Evolutionary conservation across 148 eudicot genomes (phyloP).

Genomic region (Camellia japonica): DNA sequence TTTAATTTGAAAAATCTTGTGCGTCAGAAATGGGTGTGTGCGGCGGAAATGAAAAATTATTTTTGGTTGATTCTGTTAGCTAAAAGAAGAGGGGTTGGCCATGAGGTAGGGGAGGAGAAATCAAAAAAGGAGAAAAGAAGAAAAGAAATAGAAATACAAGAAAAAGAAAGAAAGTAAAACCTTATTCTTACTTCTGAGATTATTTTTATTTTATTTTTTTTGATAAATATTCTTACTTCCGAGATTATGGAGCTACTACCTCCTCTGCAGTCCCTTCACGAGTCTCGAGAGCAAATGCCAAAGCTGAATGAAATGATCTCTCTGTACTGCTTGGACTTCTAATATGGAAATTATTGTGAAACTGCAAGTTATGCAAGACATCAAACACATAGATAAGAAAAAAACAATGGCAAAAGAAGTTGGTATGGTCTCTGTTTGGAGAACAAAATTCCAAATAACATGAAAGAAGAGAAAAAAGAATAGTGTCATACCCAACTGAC

Average conservation of each 20-base stretch:
- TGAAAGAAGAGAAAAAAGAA: conserved; percentile 2
- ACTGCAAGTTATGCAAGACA: conserved; percentile 39
- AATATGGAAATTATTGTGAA: conserved; percentile 61
- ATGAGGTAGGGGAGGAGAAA: too few relatives aligned
- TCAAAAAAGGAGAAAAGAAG: too few relatives aligned
- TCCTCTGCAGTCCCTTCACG: conserved; percentile 90
- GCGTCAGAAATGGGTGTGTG: too few relatives aligned
- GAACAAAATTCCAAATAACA: neutral
- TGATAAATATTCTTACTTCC: too few relatives aligned
- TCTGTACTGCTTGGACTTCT: conserved; percentile 44
- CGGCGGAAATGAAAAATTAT: too few relatives aligned
- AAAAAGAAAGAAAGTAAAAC: too few relatives aligned
- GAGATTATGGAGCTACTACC: conserved; percentile 35
- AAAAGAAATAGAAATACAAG: too few relatives aligned
- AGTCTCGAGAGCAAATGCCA: conserved; percentile 64
- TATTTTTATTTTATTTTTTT: too few relatives aligned
- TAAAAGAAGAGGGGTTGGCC: too few relatives aligned
- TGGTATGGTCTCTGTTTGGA: neutral
- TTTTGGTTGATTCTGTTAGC: too few relatives aligned
- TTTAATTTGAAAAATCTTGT: too few relatives aligned
- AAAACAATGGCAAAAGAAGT: neutral
- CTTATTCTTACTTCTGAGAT: too few relatives aligned
- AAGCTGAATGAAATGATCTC: conserved; percentile 51
- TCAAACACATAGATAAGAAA: neutral
- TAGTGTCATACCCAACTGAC: conserved; percentile 66